Conservation (phyloP, 148 eudicot species). For the Nepenthes mirabilis region DNA sequence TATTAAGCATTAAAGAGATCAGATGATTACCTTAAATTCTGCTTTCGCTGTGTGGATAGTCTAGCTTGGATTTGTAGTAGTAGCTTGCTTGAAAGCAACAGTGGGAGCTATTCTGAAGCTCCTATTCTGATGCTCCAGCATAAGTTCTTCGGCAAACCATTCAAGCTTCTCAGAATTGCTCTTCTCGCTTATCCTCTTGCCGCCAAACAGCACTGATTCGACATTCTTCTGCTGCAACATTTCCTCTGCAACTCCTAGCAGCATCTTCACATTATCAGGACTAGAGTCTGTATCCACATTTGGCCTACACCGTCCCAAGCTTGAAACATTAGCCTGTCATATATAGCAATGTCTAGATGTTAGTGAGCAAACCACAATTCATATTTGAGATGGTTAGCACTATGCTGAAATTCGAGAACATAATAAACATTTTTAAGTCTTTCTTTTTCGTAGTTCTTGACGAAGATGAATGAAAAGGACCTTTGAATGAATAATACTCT, state of each 20-base stretch:
- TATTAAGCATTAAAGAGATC: too few relatives aligned
- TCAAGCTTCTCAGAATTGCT: constrained; percentile 82
- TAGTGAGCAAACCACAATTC: background rate
- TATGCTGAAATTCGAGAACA: too few relatives aligned
- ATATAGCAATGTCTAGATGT: background rate
- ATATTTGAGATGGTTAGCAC: background rate
- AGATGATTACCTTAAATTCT: too few relatives aligned
- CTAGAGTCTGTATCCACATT: constrained; percentile 65
- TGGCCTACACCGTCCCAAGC: constrained; percentile 43
- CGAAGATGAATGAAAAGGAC: too few relatives aligned
- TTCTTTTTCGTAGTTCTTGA: too few relatives aligned
- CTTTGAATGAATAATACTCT: too few relatives aligned
- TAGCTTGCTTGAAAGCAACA: constrained; percentile 79
- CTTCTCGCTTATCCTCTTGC: constrained; percentile 65
- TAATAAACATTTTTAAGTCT: too few relatives aligned
- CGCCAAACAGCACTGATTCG: constrained; percentile 76
- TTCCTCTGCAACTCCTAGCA: constrained; percentile 61
- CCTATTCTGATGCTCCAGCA: constrained; percentile 87
- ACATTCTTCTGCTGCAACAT: constrained; percentile 91
- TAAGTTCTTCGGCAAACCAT: constrained; percentile 86
- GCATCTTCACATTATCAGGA: constrained; percentile 61
- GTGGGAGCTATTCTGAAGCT: constrained; percentile 88
- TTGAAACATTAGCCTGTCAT: constrained; percentile 70
- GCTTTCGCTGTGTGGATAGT: background rate
- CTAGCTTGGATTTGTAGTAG: constrained; percentile 11